Percentiles rank a stretch among this genome's conserved stretches.
These are phyloP conservation scores for Syncephalastrum monosporum DNA, from an alignment of 371 early-diverging fungal species.

Conservation along the genomic window DNA sequence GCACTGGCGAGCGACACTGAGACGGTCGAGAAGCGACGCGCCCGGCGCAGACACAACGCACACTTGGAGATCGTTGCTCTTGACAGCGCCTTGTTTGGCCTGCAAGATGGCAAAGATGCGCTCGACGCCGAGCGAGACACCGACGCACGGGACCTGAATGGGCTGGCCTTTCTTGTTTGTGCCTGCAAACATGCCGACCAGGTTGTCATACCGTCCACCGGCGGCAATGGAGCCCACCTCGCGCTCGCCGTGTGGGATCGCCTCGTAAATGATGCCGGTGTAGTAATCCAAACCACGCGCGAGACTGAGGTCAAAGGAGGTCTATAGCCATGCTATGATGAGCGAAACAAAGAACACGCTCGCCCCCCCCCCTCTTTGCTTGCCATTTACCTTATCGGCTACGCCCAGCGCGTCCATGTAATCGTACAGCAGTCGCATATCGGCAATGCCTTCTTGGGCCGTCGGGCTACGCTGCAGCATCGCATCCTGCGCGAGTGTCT, in stretches of 20 bases:
- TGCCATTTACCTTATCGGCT: slow-evolving; percentile 38
- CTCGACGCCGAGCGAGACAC: slow-evolving; percentile 96
- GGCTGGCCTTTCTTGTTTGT: slow-evolving; percentile 62
- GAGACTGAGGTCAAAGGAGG: slow-evolving; percentile 91
- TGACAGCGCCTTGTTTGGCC: slow-evolving; percentile 63
- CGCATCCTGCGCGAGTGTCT: slow-evolving; percentile 57
- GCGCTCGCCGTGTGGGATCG: slow-evolving; percentile 65
- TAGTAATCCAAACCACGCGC: slow-evolving; percentile 99
- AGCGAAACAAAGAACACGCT: too few relatives aligned
- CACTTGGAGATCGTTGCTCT: slow-evolving; percentile 81
- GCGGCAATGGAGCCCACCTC: slow-evolving; percentile 97
- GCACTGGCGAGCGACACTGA: slow-evolving; percentile 82
- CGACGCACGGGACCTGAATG: slow-evolving; percentile 93
- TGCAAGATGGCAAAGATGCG: slow-evolving; percentile 92
- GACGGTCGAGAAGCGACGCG: slow-evolving; percentile 88
- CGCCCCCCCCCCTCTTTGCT: too few relatives aligned
- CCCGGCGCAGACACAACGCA: slow-evolving; percentile 84
- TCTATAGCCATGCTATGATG: slow-evolving; percentile 40
- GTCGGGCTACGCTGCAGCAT: slow-evolving; percentile 30
- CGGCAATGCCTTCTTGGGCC: slow-evolving; percentile 71
- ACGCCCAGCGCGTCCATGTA: slow-evolving; percentile 84
- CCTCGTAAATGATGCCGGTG: slow-evolving; percentile 99
- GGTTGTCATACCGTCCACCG: slow-evolving; percentile 98
- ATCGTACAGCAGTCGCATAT: slow-evolving; percentile 60
- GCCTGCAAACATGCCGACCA: slow-evolving; percentile 92